Evolutionary conservation across 306 rosid species (phyloP), one percentile per base, ranked within the genome.

Genomic region (Trifolium dubium): DNA sequence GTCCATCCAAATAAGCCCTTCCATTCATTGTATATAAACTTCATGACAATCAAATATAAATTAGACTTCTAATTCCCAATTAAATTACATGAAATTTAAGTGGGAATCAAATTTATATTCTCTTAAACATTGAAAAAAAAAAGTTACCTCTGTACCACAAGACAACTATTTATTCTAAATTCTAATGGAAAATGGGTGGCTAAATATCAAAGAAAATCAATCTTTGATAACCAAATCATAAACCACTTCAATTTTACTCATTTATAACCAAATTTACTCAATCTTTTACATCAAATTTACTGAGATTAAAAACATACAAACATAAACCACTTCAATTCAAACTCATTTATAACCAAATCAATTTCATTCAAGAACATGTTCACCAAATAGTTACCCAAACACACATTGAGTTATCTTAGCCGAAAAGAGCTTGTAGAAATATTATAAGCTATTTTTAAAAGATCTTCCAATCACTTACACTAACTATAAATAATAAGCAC

Each of bases 11-110:
- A 56, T 64, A 91, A 79, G 63, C 96, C 94, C 77, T 86, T 89
- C 98, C 97, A 91, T 77, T 91, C 97, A 37, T 86, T 85, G 79
- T 89, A 91, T 67, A 94, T 79, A 71, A 88, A 92, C 98, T 94
- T 50, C 70, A 89, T 18, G 17, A 61, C 83, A 76, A 39, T 35
- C 55, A 51, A 62, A 4, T 37, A 37, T 58, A 32, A 19, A 41
- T 4, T 69, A 9, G 43, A 10, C 61, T 73, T 77, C 64, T 41
- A 18, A 49, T 5, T 62, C 56, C 63, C 61, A 15, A 17, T 30
- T 44, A 61, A 35, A 67, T 49, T 69, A 62, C 72, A 50, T 14
- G 69, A 35, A 28, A 64, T 47, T 76, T 64, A 46, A 44, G 49
- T 13, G n/a, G 54, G 60, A 62, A 47, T 14, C 44, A 50, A 75